Conservation (phyloP, 2,329 filamentous ascomycete species). For the Diaporthe citrichinensis region DNA sequence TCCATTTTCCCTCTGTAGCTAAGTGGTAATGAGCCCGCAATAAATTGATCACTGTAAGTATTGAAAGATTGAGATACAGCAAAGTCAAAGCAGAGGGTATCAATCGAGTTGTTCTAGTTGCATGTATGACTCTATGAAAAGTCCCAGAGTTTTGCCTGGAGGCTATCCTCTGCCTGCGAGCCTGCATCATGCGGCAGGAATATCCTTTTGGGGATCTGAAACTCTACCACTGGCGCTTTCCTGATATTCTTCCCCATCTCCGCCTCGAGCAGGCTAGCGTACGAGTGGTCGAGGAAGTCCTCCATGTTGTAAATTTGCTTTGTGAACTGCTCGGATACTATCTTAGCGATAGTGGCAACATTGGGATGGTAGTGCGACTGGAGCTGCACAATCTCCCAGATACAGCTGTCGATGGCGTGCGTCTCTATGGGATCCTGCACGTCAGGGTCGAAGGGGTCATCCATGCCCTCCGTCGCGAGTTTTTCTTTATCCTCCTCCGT, state of each 20-base stretch:
- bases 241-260: conserved; percentile 88
- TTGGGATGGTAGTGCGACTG: conserved; percentile 98
- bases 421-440: conserved; percentile 90
- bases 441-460: conserved; percentile 82
- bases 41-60: too few relatives aligned
- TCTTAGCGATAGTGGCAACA: conserved; percentile 92
- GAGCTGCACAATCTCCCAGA: conserved; percentile 95
- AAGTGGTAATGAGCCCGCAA: too few relatives aligned
- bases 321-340: conserved; percentile 96
- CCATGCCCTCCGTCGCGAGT: conserved; percentile 71
- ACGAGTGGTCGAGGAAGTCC: conserved; percentile 96
- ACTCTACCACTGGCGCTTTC: conserved; percentile 91
- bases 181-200: conserved; percentile 69
- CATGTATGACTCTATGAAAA: conserved; percentile 53
- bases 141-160: conserved; percentile 74
- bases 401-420: conserved; percentile 87
- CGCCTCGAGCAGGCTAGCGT: conserved; percentile 84
- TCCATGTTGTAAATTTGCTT: conserved; percentile 96
- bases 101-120: neutral
- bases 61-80: too few relatives aligned
- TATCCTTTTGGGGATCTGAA: conserved; percentile 90
- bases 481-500: conserved; percentile 70
- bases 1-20: too few relatives aligned
- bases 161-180: conserved; percentile 64
- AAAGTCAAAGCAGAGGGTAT: conserved; percentile 18